Base-by-base conservation (phyloP, 495 filamentous ascomycete genomes). In the Aspergillus nidulans region DNA sequence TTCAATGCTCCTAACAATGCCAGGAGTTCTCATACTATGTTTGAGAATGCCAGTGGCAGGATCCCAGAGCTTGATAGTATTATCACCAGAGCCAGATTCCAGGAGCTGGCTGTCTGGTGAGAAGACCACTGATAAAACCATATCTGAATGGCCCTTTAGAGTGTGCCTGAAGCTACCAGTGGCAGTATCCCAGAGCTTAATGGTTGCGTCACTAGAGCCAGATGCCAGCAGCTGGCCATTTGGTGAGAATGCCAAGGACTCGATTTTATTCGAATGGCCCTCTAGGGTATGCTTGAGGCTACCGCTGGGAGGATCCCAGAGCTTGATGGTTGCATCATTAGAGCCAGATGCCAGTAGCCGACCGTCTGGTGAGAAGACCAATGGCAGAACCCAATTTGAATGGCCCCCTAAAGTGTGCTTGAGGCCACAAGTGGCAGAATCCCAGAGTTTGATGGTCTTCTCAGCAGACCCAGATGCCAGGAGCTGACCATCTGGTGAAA, bases 21-120 rank as follows among this genome's bases (percentile, higher is more conserved):
- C n/a, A n/a, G n/a, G n/a, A n/a, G n/a, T n/a, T n/a, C n/a, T n/a
- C n/a, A n/a, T n/a, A n/a, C n/a, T 53, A 40, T 63, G 59, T 23
- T 55, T 55, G 15, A 69, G 57, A 18, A 67, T 53, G 38, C 46
- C 38, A 7, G 46, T 51, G 2, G 3, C 52, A 3, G 32, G 9
- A 25, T 56, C 25, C 55, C 55, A 57, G 13, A 71, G 5, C 25
- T 62, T 52, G 5, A 69, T 38, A 20, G 60, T 63, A 0, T 40
- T 9, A 49, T 68, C 67, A 43, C 13, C 3, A 13, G 53, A 62
- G 18, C 32, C 52, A n/a, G 60, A 63, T 4, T 47, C 62, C 1
- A 57, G 19, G 1, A 46, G 12, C 40, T 32, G 10, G 12, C 55
- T 28, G 45, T 57, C 47, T 13, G 25, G 26, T 26, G 47, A 52